phyloP scores from a whole-genome alignment of 2,329 filamentous ascomycete genomes.

The Capronia coronata region DNA sequence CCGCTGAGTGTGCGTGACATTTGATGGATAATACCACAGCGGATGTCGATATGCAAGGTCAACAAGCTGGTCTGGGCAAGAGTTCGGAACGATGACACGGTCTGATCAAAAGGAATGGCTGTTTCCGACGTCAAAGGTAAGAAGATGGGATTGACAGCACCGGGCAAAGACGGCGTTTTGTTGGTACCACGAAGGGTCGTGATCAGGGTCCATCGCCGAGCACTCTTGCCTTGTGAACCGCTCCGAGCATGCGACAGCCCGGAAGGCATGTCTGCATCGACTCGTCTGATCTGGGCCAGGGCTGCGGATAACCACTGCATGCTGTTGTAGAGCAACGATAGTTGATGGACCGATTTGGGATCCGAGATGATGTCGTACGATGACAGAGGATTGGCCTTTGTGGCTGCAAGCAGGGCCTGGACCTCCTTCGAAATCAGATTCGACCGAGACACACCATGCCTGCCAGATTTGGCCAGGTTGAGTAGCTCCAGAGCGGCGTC shows the following conservation, averaged over 20 bases:
- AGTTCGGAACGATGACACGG: constrained; percentile 73
- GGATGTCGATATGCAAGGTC: constrained; percentile 81
- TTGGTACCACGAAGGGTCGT: constrained; percentile 48
- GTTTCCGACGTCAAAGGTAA: constrained; percentile 83
- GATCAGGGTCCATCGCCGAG: constrained; percentile 76
- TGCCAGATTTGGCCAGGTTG: constrained; percentile 32
- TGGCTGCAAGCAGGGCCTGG: constrained; percentile 46
- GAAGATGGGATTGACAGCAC: constrained; percentile 55
- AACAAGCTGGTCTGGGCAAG: constrained; percentile 73
- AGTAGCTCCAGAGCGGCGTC: constrained; percentile 64
- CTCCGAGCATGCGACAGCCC: constrained; percentile 39
- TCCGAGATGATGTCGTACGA: constrained; percentile 83
- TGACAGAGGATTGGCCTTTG: constrained; percentile 57
- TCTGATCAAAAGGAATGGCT: constrained; percentile 78
- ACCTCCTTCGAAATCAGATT: constrained; percentile 59
- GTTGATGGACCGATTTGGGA: constrained; percentile 71
- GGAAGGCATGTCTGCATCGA: constrained; percentile 62
- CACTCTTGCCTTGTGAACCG: constrained; percentile 41
- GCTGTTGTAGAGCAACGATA: constrained; percentile 89
- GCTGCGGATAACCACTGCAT: constrained; percentile 96
- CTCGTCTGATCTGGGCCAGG: constrained; percentile 71
- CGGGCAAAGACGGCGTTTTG: constrained; percentile 8
- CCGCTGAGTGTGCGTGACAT: constrained; percentile 59
- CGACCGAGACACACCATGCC: constrained; percentile 17
- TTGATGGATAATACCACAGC: constrained; percentile 77